Base-by-base conservation (phyloP, 352 stramenopile species). In the Globisporangium alternatum region DNA sequence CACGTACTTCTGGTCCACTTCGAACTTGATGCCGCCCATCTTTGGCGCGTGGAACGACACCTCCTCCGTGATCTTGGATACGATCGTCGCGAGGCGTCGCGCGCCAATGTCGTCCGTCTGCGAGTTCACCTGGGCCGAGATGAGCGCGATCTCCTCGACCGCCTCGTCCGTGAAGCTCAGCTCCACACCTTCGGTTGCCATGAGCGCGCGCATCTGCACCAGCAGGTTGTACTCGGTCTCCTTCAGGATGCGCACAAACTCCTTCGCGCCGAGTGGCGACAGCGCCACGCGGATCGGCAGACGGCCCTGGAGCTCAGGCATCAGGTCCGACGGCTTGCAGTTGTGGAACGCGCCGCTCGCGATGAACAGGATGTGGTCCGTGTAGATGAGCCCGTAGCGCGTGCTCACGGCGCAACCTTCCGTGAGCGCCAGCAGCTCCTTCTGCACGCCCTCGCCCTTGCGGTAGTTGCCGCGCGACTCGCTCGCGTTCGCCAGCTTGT, bases 311-410 rank as follows among this genome's bases (percentile, higher is more conserved):
- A 99, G 71, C 72, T 99, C 97, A 6, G 97, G 93, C 67, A 99
- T 91, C 66, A 99, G 82, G 69, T 99, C 97, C 44, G 93, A 98
- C 41, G 97, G 96, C 76, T 99, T 99, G 59, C 96, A 97, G 28
- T 89, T 78, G 80, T 99, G 95, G 74, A 99, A 99, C 22, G 97
- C 97, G 48, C 97, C 85, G 44, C 83, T 91, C 7, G 91, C 95
- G 74, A 99, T 98, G 70, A 99, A 99, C 21, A 99, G 74, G 60
- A 99, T 99, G 77, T 98, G 98, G 80, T 99, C 96, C 58, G 98
- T 99, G 78, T 99, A 98, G 28, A 99, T 88, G 67, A 99, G 72
- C 9, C 76, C 77, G 53, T 91, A 85, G 69, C 98, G 97, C 19
- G 96, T 99, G 67, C 86, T 96, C 35, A 98, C 86, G 21, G 93